These are phyloP conservation scores for Biscutella auriculata DNA, from an alignment of 441 rosid species.

Conservation along the genomic window DNA sequence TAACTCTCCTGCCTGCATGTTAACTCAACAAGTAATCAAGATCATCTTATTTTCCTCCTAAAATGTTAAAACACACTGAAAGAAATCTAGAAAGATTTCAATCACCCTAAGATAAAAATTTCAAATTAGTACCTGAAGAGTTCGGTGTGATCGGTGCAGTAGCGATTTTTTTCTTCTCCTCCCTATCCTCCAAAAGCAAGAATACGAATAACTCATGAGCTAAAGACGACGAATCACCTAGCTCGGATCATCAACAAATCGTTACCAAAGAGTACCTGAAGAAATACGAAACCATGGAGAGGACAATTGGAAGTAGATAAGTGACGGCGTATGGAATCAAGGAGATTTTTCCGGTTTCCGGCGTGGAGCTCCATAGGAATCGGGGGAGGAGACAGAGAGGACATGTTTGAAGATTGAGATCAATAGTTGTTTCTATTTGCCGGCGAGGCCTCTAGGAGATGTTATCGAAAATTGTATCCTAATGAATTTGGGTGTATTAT, in stretches of 20 bases:
- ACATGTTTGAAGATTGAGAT: slow-evolving; percentile 10
- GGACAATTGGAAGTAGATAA: slow-evolving; percentile 40
- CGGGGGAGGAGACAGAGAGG: slow-evolving; percentile 49
- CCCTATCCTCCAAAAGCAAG: slow-evolving; percentile 31
- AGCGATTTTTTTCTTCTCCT: slow-evolving; percentile 69
- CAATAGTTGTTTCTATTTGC: neutral
- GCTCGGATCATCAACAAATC: neutral
- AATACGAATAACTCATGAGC: neutral
- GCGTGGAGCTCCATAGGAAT: slow-evolving; percentile 67
- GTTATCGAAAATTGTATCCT: too few relatives aligned
- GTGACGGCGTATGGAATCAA: slow-evolving; percentile 34
- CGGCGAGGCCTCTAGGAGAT: neutral
- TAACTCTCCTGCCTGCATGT: slow-evolving; percentile 77
- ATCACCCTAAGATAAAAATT: neutral
- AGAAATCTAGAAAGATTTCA: neutral
- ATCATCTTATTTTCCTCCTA: neutral
- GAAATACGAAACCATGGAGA: slow-evolving; percentile 54
- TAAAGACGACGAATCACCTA: neutral
- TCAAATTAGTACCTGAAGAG: slow-evolving; percentile 54
- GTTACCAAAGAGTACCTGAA: slow-evolving; percentile 35
- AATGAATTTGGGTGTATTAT: too few relatives aligned
- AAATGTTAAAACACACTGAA: neutral
- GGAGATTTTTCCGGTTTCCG: slow-evolving; percentile 54
- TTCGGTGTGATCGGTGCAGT: slow-evolving; percentile 82
- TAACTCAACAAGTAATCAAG: neutral